Evolutionary conservation across 495 filamentous ascomycete genomes (phyloP).

Genomic region (Podospora pseudopauciseta): DNA sequence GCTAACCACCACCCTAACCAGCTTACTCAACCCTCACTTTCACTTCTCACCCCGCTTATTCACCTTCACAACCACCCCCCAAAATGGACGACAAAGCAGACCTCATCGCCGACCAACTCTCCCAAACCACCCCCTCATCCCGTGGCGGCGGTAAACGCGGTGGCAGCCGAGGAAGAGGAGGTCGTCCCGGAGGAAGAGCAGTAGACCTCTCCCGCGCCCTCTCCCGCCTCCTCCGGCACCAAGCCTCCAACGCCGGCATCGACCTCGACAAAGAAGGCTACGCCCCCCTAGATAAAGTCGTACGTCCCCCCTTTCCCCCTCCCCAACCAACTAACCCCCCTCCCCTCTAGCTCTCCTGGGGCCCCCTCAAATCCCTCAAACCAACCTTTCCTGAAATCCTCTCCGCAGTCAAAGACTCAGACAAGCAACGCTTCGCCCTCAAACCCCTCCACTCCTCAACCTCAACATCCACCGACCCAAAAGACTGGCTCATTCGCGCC

Average conservation of each 20-base stretch:
- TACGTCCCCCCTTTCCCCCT: constrained; percentile 41
- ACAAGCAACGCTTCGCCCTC: constrained; percentile 85
- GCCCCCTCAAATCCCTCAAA: constrained; percentile 62
- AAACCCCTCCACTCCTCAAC: constrained; percentile 40
- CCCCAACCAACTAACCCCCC: constrained; percentile 1
- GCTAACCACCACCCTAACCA: neutral
- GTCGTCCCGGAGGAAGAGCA: constrained; percentile 45
- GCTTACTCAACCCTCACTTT: neutral
- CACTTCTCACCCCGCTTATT: neutral
- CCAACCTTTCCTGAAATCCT: constrained; percentile 71
- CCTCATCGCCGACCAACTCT: neutral
- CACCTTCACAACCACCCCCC: neutral
- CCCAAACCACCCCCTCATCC: neutral
- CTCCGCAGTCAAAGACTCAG: constrained; percentile 65
- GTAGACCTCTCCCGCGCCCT: constrained; percentile 76
- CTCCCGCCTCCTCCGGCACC: constrained; percentile 76
- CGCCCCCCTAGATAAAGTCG: constrained; percentile 71
- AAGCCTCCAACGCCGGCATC: constrained; percentile 73
- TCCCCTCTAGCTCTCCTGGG: constrained; percentile 59
- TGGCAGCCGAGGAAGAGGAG: constrained; percentile 25
- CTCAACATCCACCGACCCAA: constrained; percentile 45
- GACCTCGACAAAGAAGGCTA: constrained; percentile 75
- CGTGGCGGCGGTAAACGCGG: constrained; percentile 3
- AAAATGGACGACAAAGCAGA: neutral
- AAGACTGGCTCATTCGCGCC: constrained; percentile 83